Evolutionary conservation across 495 filamentous ascomycete genomes (phyloP).

Genomic region (Hyaloscypha variabilis): DNA sequence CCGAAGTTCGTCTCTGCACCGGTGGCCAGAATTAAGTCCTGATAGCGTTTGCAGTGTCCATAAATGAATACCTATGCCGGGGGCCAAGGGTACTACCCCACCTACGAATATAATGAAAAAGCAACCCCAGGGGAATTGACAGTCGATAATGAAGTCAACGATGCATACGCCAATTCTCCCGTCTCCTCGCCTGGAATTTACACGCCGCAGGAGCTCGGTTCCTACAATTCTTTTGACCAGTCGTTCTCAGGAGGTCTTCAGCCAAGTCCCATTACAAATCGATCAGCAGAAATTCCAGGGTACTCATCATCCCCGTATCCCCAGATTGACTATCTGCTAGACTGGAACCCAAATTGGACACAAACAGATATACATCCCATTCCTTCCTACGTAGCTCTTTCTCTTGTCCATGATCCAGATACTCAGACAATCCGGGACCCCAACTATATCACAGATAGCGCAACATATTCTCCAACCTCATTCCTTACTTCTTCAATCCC

Average conservation of each 20-base stretch:
- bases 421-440: too few relatives aligned
- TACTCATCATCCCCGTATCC: not conserved
- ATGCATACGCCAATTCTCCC: not conserved
- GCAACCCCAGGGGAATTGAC: not conserved
- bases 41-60: too few relatives aligned
- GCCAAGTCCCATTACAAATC: not conserved
- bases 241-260: not conserved
- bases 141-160: not conserved
- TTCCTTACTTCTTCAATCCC: too few relatives aligned
- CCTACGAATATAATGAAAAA: too few relatives aligned
- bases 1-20: too few relatives aligned
- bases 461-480: too few relatives aligned
- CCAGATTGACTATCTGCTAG: not conserved
- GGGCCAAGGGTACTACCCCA: too few relatives aligned
- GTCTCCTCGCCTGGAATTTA: not conserved
- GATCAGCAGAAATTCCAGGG: not conserved
- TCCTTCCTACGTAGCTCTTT: too few relatives aligned
- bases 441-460: too few relatives aligned
- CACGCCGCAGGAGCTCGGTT: not conserved
- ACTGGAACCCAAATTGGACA: not conserved
- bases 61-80: too few relatives aligned
- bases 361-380: not conserved
- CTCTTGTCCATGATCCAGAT: too few relatives aligned
- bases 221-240: not conserved
- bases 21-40: too few relatives aligned